phyloP scores from a whole-genome alignment of 106 monocot species.

The Acorus calamus region DNA sequence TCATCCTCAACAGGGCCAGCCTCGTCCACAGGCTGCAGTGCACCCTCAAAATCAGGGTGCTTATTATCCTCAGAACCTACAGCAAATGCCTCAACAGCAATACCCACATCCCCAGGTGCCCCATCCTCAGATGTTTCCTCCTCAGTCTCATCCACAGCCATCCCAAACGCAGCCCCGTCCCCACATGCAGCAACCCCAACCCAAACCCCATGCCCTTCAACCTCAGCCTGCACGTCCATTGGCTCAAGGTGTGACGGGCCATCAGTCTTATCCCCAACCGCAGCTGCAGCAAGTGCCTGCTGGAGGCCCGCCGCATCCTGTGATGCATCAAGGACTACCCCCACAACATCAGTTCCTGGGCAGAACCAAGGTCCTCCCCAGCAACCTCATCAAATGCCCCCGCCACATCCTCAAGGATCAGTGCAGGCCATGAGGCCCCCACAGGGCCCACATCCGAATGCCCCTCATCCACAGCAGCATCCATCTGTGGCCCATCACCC shows the following conservation, averaged over 20 bases:
- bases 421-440: conserved; percentile 28
- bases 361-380: conserved; percentile 41
- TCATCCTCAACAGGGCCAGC: conserved; percentile 11
- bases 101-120: conserved; percentile 16
- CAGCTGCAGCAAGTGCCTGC: conserved; percentile 25
- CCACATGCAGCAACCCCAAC: conserved; percentile 20
- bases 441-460: conserved; percentile 21
- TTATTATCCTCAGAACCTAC: conserved; percentile 10
- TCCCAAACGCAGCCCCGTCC: conserved; percentile 8
- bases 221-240: conserved; percentile 30
- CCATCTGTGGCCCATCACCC: conserved; percentile 2
- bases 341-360: conserved; percentile 21
- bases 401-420: conserved; percentile 28
- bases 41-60: too few relatives aligned
- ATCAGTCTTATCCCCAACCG: conserved; percentile 64
- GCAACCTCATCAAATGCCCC: conserved; percentile 35
- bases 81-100: conserved; percentile 16
- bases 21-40: not conserved
- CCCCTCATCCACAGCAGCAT: conserved; percentile 23
- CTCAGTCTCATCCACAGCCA: conserved; percentile 18
- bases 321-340: conserved; percentile 20
- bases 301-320: conserved; percentile 29
- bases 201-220: conserved; percentile 11
- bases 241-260: conserved; percentile 40
- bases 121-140: conserved; percentile 13